Evolutionary conservation across 805 yeast genomes (phyloP).

Genomic region (Kluyveromyces siamensis): DNA sequence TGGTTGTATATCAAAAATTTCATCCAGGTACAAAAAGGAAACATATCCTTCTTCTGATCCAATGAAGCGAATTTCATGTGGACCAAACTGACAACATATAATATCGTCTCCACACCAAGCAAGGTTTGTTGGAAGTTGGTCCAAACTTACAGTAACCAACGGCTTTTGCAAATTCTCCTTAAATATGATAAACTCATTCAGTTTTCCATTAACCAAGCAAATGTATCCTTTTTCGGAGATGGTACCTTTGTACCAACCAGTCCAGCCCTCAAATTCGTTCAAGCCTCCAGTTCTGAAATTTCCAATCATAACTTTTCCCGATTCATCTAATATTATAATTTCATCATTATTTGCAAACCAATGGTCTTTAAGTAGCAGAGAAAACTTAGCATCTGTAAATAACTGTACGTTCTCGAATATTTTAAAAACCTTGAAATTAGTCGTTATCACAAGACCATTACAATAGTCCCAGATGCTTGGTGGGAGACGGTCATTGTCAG

Average conservation of each 20-base stretch:
- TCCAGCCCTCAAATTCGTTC: constrained; percentile 5
- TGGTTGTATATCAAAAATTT: constrained; percentile 37
- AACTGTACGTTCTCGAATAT: constrained; percentile 4
- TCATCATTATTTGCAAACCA: constrained; percentile 18
- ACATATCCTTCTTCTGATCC: constrained; percentile 53
- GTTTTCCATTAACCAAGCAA: constrained; percentile 36
- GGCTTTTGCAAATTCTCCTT: constrained; percentile 24
- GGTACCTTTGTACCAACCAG: constrained; percentile 21
- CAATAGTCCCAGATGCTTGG: constrained; percentile 23
- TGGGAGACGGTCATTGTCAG: background rate
- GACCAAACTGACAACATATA: constrained; percentile 44
- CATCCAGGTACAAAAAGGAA: constrained; percentile 41
- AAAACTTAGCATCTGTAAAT: constrained; percentile 6
- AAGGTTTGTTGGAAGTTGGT: constrained; percentile 36
- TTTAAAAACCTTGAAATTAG: constrained; percentile 14
- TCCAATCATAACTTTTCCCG: constrained; percentile 13
- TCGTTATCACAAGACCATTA: constrained; percentile 13
- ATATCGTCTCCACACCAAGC: constrained; percentile 88
- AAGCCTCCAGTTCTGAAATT: constrained; percentile 5
- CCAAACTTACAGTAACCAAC: constrained; percentile 20
- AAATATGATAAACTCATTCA: constrained; percentile 40
- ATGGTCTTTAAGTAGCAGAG: constrained; percentile 21
- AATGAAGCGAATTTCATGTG: constrained; percentile 49
- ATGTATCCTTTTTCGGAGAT: constrained; percentile 32
- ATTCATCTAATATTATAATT: constrained; percentile 17